phyloP scores from a whole-genome alignment of 805 yeast genomes.

The Torulaspora indica region DNA sequence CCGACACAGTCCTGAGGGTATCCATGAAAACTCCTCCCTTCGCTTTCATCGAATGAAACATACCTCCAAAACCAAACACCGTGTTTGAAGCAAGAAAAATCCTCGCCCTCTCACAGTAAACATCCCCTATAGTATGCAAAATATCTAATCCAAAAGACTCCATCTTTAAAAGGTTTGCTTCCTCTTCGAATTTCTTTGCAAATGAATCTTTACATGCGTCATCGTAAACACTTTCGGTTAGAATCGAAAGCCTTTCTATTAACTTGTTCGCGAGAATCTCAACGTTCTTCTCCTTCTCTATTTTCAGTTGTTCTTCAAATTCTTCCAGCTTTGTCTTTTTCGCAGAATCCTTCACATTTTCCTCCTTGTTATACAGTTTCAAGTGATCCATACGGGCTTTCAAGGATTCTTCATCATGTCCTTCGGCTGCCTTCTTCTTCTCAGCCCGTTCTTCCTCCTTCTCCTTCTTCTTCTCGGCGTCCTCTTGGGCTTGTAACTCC shows the following conservation, averaged over 20 bases:
- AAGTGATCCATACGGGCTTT: constrained; percentile 9
- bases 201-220: constrained; percentile 60
- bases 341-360: constrained; percentile 38
- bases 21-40: constrained; percentile 70
- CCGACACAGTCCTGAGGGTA: constrained; percentile 62
- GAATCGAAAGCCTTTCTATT: constrained; percentile 47
- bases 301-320: constrained; percentile 71
- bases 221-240: constrained; percentile 61
- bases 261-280: constrained; percentile 58
- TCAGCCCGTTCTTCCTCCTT: constrained; percentile 25
- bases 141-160: constrained; percentile 84
- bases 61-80: constrained; percentile 64
- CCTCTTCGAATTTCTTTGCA: constrained; percentile 60
- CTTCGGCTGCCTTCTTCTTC: constrained; percentile 5
- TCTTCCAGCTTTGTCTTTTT: constrained; percentile 47
- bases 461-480: constrained; percentile 37
- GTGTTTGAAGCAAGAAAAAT: constrained; percentile 62
- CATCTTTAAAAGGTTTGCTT: constrained; percentile 76
- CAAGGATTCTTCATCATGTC: constrained; percentile 3
- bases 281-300: constrained; percentile 61
- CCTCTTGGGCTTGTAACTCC: constrained; percentile 47
- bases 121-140: constrained; percentile 67
- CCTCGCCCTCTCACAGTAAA: constrained; percentile 60
- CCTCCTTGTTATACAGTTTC: constrained; percentile 13
- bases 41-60: constrained; percentile 65